These are phyloP conservation scores for Trypanosoma congolense DNA, from an alignment of 208 protist species.

Conservation along the genomic window DNA sequence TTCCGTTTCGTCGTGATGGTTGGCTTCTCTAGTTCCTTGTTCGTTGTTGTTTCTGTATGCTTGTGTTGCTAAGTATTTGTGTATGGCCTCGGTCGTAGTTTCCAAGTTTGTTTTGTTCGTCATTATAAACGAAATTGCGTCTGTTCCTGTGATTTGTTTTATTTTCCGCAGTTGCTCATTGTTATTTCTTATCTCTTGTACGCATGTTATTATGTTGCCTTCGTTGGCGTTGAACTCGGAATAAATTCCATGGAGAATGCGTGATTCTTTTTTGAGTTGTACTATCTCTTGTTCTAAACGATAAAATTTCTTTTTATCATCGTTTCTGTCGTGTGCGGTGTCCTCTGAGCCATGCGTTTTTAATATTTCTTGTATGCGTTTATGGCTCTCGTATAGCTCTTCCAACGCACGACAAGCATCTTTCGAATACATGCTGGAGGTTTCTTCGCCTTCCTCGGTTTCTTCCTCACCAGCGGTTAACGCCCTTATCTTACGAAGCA, in stretches of 20 bases:
- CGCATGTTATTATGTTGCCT: not conserved
- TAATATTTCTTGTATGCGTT: constrained; percentile 4
- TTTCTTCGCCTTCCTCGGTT: constrained; percentile 3
- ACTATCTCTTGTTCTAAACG: too few relatives aligned
- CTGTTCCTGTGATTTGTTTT: not conserved
- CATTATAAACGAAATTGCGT: not conserved
- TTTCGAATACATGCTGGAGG: constrained; percentile 6
- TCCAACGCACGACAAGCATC: constrained; percentile 8
- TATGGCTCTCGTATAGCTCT: too few relatives aligned
- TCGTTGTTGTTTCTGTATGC: too few relatives aligned
- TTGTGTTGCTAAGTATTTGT: too few relatives aligned
- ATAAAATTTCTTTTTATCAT: constrained; percentile 7
- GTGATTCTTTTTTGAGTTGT: too few relatives aligned
- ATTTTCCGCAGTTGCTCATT: constrained; percentile 5
- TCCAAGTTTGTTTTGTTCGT: not conserved
- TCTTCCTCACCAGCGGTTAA: not conserved
- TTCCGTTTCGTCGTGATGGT: too few relatives aligned
- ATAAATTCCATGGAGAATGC: constrained; percentile 9
- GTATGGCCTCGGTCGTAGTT: constrained; percentile 6
- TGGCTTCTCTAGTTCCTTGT: too few relatives aligned
- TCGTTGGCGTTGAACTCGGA: constrained; percentile 10
- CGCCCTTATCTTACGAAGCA: constrained; percentile 19
- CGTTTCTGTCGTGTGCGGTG: not conserved
- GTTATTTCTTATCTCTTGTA: constrained; percentile 4
- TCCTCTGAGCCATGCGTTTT: not conserved